A percentile compares a stretch with the other conserved stretches of the same genome.
These are phyloP conservation scores for Salix viminalis DNA, from an alignment of 345 rosid species.

Conservation along the genomic window DNA sequence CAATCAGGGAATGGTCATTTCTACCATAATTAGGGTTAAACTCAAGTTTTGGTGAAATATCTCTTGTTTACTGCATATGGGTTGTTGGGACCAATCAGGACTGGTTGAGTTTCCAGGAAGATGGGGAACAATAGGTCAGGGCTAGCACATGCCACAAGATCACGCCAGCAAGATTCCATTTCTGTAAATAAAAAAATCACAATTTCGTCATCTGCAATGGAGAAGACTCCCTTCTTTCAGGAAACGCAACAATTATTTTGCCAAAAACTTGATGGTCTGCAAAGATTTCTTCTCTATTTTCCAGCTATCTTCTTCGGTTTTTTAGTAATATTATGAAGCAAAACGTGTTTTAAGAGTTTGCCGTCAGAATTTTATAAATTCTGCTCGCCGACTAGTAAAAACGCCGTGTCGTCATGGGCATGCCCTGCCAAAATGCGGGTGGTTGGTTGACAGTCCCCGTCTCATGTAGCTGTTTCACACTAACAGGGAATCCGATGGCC, in stretches of 20 bases:
- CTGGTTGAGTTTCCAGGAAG: not conserved
- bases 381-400: too few species aligned
- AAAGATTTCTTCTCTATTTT: fast-evolving
- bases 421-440: not conserved
- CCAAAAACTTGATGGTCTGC: not conserved
- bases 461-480: not conserved
- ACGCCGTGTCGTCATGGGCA: not conserved
- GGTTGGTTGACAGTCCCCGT: not conserved
- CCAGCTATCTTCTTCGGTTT: too few species aligned
- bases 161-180: too few species aligned
- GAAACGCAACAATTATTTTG: not conserved
- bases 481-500: not conserved
- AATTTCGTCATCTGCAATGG: too few species aligned
- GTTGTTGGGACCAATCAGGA: not conserved
- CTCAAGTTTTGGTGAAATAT: not conserved
- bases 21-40: not conserved
- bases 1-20: not conserved
- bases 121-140: not conserved
- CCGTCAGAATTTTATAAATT: not conserved
- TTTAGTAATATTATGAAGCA: not conserved
- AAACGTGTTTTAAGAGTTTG: not conserved
- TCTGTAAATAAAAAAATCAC: too few species aligned
- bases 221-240: too few species aligned
- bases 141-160: not conserved
- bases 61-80: not conserved